Percentiles rank a stretch among this genome's conserved stretches.
Conservation (phyloP, 2,329 filamentous ascomycete species). For the Pseudogymnoascus sp. region DNA sequence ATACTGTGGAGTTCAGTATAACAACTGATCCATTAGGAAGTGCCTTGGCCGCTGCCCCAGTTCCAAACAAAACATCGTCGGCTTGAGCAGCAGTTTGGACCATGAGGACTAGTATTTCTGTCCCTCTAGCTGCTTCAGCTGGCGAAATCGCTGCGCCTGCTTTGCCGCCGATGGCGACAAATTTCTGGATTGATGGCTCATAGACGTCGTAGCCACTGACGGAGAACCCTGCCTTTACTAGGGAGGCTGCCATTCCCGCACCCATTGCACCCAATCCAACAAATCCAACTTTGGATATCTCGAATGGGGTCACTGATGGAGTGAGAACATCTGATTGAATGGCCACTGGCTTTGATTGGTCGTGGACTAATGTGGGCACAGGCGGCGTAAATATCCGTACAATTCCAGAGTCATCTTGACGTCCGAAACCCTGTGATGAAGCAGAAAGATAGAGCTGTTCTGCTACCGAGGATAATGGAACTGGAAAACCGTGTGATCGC, state of each 20-base stretch:
- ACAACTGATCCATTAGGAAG: conserved; percentile 52
- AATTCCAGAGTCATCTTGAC: conserved; percentile 25
- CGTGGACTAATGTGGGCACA: not conserved
- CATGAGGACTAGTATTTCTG: conserved; percentile 59
- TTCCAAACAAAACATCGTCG: conserved; percentile 56
- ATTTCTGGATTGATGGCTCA: conserved; percentile 54
- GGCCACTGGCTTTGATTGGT: not conserved
- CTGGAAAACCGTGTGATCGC: conserved; percentile 25
- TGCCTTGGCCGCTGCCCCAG: conserved; percentile 38
- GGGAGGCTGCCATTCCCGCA: conserved; percentile 67
- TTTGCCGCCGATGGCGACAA: conserved; percentile 51
- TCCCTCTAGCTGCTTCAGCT: conserved; percentile 52
- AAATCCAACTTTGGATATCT: conserved; percentile 38
- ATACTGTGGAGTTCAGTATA: conserved; percentile 61
- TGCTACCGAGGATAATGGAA: conserved; percentile 25
- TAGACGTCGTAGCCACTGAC: conserved; percentile 65
- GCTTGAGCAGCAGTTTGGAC: conserved; percentile 43
- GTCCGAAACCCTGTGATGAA: conserved; percentile 24
- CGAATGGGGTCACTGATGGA: conserved; percentile 11
- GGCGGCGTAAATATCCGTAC: conserved; percentile 22
- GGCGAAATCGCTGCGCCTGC: conserved; percentile 39
- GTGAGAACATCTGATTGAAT: not conserved
- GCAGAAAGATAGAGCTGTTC: conserved; percentile 23
- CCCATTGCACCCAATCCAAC: conserved; percentile 73
- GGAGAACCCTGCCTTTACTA: conserved; percentile 56